phyloP scores from a whole-genome alignment of 768 basidiomycete genomes.

The Mrakia frigida region DNA sequence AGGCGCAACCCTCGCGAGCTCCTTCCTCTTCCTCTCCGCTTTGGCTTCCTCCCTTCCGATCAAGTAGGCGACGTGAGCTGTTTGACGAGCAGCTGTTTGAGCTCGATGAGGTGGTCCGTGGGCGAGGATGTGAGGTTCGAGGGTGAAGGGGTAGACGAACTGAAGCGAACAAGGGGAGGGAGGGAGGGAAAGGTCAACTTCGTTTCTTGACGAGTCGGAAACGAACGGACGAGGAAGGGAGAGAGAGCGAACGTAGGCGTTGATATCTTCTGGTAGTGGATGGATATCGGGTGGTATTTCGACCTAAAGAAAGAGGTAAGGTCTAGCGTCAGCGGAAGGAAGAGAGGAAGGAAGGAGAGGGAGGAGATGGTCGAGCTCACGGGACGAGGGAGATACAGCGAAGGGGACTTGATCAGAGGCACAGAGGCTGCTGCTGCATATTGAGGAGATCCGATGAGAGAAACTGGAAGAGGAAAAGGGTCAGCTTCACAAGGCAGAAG shows the following conservation, averaged over 20 bases:
- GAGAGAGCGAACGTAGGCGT: slow-evolving; percentile 64
- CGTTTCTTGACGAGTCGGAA: no score
- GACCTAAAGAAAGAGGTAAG: slow-evolving; percentile 56
- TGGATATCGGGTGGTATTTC: slow-evolving; percentile 86
- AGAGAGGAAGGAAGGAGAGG: background rate
- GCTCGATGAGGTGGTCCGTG: slow-evolving; percentile 66
- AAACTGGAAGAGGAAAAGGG: background rate
- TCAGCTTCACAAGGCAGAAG: background rate
- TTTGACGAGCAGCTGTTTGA: slow-evolving; percentile 54
- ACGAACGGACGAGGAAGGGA: slow-evolving; percentile 20
- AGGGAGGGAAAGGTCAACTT: slow-evolving; percentile 12
- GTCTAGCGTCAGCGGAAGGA: background rate
- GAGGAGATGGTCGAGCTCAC: slow-evolving; percentile 48
- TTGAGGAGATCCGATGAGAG: slow-evolving; percentile 50
- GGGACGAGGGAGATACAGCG: slow-evolving; percentile 74
- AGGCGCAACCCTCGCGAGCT: slow-evolving; percentile 70
- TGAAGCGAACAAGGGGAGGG: slow-evolving; percentile 48
- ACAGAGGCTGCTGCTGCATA: slow-evolving; percentile 70
- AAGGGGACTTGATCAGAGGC: slow-evolving; percentile 88
- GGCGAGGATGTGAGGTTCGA: slow-evolving; percentile 77
- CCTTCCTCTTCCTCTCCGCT: slow-evolving; percentile 59
- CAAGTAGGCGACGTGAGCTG: slow-evolving; percentile 20
- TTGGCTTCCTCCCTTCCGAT: slow-evolving; percentile 70
- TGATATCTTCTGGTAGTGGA: slow-evolving; percentile 83
- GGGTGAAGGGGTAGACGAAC: slow-evolving; percentile 95